Conservation (phyloP, 2,329 filamentous ascomycete species). For the Colletotrichum horii region DNA sequence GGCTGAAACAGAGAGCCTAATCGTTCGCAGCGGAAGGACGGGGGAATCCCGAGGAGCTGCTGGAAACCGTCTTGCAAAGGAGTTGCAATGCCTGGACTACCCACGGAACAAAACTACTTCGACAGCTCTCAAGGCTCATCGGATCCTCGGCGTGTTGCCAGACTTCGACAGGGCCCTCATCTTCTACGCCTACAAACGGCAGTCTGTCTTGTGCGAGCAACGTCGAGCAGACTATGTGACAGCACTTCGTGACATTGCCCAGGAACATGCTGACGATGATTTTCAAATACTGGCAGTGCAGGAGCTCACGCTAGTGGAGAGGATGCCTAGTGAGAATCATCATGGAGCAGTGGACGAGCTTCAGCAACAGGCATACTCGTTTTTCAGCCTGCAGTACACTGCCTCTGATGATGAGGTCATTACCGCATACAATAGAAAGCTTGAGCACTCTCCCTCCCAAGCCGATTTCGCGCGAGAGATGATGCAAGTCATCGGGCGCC, state of each 20-base stretch:
- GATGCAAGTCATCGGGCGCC: slow-evolving; percentile 24
- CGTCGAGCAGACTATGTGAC: slow-evolving; percentile 7
- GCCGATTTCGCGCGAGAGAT: slow-evolving; percentile 25
- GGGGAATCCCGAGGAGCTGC: neutral
- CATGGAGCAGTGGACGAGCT: slow-evolving; percentile 7
- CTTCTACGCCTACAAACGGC: slow-evolving; percentile 15
- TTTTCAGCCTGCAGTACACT: slow-evolving; percentile 13
- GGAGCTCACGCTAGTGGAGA: slow-evolving; percentile 16
- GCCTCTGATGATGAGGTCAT: slow-evolving; percentile 25
- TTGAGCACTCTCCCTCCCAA: slow-evolving; percentile 25
- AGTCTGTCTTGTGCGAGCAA: slow-evolving; percentile 9
- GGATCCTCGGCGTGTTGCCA: slow-evolving; percentile 18
- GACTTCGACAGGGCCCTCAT: slow-evolving; percentile 16
- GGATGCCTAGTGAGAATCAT: neutral
- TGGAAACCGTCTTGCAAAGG: slow-evolving; percentile 1
- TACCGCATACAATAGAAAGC: slow-evolving; percentile 22
- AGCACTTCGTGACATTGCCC: slow-evolving; percentile 11
- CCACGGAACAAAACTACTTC: neutral
- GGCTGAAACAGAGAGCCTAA: slow-evolving; percentile 51
- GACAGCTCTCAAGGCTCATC: neutral
- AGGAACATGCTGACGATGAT: slow-evolving; percentile 11
- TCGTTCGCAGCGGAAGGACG: slow-evolving; percentile 27
- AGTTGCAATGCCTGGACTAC: slow-evolving; percentile 20
- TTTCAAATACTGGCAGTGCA: slow-evolving; percentile 14
- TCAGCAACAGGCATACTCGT: slow-evolving; percentile 16